Percentiles rank a stretch among this genome's conserved stretches.
These are phyloP conservation scores for Buddleja alternifolia DNA, from an alignment of 257 asterid genomes.

Conservation along the genomic window DNA sequence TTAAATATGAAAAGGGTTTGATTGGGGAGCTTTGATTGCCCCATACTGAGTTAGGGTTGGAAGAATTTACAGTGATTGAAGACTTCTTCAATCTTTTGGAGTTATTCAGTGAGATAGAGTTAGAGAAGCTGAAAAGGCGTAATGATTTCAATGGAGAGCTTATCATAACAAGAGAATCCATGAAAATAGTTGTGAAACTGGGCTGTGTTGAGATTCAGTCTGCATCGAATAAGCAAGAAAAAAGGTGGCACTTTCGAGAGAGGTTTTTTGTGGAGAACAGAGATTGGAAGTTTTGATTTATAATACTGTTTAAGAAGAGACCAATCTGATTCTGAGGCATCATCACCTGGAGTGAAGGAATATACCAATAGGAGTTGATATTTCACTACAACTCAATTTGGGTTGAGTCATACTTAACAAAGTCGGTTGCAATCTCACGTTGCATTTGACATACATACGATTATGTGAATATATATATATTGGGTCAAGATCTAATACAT, in stretches of 20 bases:
- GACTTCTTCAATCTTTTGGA: constrained; percentile 31
- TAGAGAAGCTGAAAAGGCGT: constrained; percentile 31
- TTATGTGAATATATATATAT: too few species aligned
- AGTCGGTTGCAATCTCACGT: too few species aligned
- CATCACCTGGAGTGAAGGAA: constrained; percentile 16
- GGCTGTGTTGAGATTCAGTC: constrained; percentile 18
- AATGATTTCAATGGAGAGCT: constrained; percentile 38
- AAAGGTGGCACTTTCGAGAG: constrained; percentile 22
- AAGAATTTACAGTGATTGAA: constrained; percentile 27
- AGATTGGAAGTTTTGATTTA: constrained; percentile 1
- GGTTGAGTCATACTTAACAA: not conserved
- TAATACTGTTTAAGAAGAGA: not conserved
- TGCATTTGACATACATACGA: too few species aligned
- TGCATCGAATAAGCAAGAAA: constrained; percentile 39
- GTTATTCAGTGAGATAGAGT: constrained; percentile 15
- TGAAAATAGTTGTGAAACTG: constrained; percentile 23
- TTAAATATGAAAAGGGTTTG: constrained; percentile 54
- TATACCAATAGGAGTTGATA: constrained; percentile 30
- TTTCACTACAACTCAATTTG: constrained; percentile 1
- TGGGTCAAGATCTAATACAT: too few species aligned
- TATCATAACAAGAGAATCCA: constrained; percentile 49
- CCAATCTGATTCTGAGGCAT: constrained; percentile 29
- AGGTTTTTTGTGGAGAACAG: constrained; percentile 18
- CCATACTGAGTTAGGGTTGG: constrained; percentile 52
- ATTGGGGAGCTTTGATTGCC: constrained; percentile 30